Evolutionary conservation across 2,329 filamentous ascomycete species (phyloP).

Genomic region (Colletotrichum navitas): DNA sequence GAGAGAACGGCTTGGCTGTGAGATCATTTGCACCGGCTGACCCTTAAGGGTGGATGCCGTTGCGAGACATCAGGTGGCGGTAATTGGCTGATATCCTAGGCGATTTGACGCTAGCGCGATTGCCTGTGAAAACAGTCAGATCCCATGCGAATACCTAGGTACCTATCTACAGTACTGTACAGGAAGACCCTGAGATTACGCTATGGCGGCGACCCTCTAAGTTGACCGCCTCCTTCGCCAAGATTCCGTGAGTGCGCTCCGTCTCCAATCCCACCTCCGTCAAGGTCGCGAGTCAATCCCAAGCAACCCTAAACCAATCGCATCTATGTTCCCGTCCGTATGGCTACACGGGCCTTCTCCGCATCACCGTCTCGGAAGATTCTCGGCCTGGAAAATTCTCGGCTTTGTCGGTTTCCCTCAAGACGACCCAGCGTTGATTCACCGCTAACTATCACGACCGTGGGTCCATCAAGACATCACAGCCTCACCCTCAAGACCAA

Average conservation of each 20-base stretch:
- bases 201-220: slow-evolving; percentile 4
- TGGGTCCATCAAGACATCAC: background rate
- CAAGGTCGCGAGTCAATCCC: slow-evolving; percentile 18
- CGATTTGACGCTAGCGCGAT: slow-evolving; percentile 20
- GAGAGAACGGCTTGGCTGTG: slow-evolving; percentile 34
- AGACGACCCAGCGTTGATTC: background rate
- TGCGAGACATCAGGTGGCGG: slow-evolving; percentile 10
- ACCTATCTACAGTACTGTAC: background rate
- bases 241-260: background rate
- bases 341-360: background rate
- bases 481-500: slow-evolving; percentile 7
- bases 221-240: background rate
- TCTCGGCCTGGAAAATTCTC: background rate
- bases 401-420: background rate
- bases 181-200: slow-evolving; percentile 39
- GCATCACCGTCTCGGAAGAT: background rate
- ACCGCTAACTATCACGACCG: background rate
- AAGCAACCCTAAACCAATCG: background rate
- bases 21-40: slow-evolving; percentile 39
- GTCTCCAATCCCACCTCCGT: slow-evolving; percentile 12
- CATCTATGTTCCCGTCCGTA: slow-evolving; percentile 1
- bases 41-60: slow-evolving; percentile 28
- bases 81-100: slow-evolving; percentile 21
- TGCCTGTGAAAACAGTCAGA: slow-evolving; percentile 36
- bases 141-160: background rate